These are phyloP conservation scores for Fusarium annulatum DNA, from an alignment of 2,329 filamentous ascomycete genomes.

Conservation along the genomic window DNA sequence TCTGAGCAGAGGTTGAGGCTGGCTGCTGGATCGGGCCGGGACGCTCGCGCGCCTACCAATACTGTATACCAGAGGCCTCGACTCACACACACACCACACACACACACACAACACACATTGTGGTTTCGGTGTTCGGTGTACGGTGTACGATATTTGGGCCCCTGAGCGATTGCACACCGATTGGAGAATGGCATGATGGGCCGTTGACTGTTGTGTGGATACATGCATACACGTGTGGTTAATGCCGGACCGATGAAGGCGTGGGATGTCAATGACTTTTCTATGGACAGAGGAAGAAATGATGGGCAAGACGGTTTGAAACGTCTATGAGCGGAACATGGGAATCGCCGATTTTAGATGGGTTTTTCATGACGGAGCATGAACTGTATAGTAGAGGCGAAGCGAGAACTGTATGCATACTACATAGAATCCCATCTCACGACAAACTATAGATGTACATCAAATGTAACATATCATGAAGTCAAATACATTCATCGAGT, in stretches of 20 bases:
- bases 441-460: slow-evolving; percentile 20
- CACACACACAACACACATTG: neutral
- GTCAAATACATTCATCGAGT: neutral
- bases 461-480: slow-evolving; percentile 5
- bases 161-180: neutral
- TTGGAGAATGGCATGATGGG: slow-evolving; percentile 13
- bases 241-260: slow-evolving; percentile 27
- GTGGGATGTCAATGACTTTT: slow-evolving; percentile 1
- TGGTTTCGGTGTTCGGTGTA: slow-evolving; percentile 35
- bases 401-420: slow-evolving; percentile 15
- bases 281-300: neutral
- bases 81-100: neutral
- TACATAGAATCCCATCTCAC: slow-evolving; percentile 42
- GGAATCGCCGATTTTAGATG: slow-evolving; percentile 18
- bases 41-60: slow-evolving; percentile 11
- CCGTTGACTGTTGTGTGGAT: slow-evolving; percentile 28
- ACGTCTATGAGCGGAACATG: neutral
- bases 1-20: slow-evolving; percentile 35
- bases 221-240: slow-evolving; percentile 2
- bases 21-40: slow-evolving; percentile 7
- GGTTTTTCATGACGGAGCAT: slow-evolving; percentile 4
- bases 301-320: slow-evolving; percentile 10
- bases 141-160: slow-evolving; percentile 27
- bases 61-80: neutral
- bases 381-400: slow-evolving; percentile 10